Evolutionary conservation across 352 stramenopile species (phyloP), one percentile per base, ranked within the genome.

Genomic region (Thalassiosira mediterranea): DNA sequence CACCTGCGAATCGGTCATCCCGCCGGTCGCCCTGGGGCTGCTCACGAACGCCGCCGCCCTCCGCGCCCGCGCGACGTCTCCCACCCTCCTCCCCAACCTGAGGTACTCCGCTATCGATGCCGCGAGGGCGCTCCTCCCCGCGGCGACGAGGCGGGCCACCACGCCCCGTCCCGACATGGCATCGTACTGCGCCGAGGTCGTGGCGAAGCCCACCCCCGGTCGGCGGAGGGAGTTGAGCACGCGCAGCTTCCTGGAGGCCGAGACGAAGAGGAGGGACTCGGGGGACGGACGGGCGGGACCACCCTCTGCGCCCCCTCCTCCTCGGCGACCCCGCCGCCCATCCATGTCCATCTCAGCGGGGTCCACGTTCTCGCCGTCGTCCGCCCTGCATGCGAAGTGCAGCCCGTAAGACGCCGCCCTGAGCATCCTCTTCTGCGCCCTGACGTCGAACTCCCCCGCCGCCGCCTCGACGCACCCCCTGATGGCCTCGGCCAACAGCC

Each of bases 161-260:
- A 92, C 72, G 19, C 83, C 83, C 32, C 67, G 86, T 5, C 81
- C 71, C 40, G 71, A 81, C 26, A 92, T 76, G 25, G 73, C 61
- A 79, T 92, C 84, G 25, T 84, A 92, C 69, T 92, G 87, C 37
- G 79, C 51, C 13, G 71, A 81, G 3, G 87, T 91, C 66, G 88
- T 62, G 4, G 81, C 71, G 44, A 90, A 81, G 17, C 87, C 87
- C 28, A 89, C 83, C n/a, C 17, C 19, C 29, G 82, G 81, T 67
- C 83, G 63, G 25, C 87, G 69, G 15, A 91, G 53, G 34, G 76
- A 52, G 67, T 92, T 92, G 10, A 92, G 65, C 28, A 89, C 72
- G 17, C 87, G 66, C 0, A 92, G 57, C 61, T 91, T 92, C 49
- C 71, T 78, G 2, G 81, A 53, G 34, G 76, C 63, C 32, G 67